phyloP scores from a whole-genome alignment of 2,329 filamentous ascomycete species.

The Penicillium sp. region DNA sequence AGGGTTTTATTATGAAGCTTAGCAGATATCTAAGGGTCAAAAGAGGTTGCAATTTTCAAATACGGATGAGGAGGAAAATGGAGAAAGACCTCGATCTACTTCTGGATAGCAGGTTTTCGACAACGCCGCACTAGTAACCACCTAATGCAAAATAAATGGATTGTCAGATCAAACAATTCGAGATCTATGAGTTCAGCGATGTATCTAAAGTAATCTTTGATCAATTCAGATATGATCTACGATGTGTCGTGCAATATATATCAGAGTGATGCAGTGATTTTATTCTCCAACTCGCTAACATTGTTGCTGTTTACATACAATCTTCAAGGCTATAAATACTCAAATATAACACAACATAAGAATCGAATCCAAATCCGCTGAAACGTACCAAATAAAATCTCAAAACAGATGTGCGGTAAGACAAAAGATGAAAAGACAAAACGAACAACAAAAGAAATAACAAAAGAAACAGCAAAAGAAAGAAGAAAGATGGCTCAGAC shows the following conservation, averaged over 20 bases:
- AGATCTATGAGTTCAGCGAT: neutral
- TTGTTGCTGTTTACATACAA: constrained; percentile 1
- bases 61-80: no score
- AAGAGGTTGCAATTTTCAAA: neutral
- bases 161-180: neutral
- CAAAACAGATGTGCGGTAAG: neutral
- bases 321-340: neutral
- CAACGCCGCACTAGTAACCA: no score
- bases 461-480: neutral
- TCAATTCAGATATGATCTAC: no score
- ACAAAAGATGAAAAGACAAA: neutral
- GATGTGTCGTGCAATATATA: neutral
- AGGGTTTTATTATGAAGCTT: neutral
- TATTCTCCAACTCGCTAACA: neutral
- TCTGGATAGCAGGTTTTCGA: no score
- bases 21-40: neutral
- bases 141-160: neutral
- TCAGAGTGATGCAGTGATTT: neutral
- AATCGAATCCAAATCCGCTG: neutral
- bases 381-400: neutral
- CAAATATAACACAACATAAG: neutral
- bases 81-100: no score
- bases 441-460: neutral
- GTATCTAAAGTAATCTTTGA: neutral
- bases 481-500: neutral